Evolutionary conservation across 2,329 filamentous ascomycete species (phyloP).

Genomic region (Colletotrichum limetticola): DNA sequence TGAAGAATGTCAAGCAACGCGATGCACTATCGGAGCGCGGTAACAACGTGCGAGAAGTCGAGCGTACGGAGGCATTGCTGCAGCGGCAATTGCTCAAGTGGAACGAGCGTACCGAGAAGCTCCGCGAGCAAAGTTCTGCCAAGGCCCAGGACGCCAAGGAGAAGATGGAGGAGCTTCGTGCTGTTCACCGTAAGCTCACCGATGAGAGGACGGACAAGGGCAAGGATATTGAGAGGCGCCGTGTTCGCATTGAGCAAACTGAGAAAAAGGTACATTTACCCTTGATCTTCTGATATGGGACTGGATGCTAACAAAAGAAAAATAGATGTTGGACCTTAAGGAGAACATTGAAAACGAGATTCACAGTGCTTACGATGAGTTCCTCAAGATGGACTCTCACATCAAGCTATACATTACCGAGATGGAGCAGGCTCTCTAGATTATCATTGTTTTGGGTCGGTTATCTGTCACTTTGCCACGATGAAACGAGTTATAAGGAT

Average conservation of each 20-base stretch:
- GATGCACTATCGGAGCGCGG: constrained; percentile 89
- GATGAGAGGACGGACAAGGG: constrained; percentile 89
- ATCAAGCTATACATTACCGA: constrained; percentile 98
- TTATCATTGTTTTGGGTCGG: background rate
- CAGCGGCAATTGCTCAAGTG: constrained; percentile 87
- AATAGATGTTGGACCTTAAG: constrained; percentile 94
- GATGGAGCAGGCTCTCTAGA: constrained; percentile 88
- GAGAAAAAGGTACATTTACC: constrained; percentile 86
- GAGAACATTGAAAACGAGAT: constrained; percentile 98
- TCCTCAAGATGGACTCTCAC: constrained; percentile 96
- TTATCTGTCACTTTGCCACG: constrained; percentile 10
- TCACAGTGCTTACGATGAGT: constrained; percentile 90
- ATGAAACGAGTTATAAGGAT: constrained; percentile 39
- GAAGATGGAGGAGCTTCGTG: constrained; percentile 90
- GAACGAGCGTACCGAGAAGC: constrained; percentile 85
- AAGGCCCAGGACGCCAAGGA: constrained; percentile 85
- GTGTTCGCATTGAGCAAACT: constrained; percentile 95
- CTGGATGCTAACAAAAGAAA: constrained; percentile 29
- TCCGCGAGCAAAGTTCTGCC: constrained; percentile 81
- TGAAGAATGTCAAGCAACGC: constrained; percentile 81
- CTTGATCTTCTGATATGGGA: background rate
- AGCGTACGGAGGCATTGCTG: constrained; percentile 85
- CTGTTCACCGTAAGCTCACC: constrained; percentile 81
- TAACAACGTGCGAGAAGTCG: constrained; percentile 91
- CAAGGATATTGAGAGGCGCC: constrained; percentile 89